Conservation (phyloP, 257 asterid genomes). For the Solanum paucissectum region DNA sequence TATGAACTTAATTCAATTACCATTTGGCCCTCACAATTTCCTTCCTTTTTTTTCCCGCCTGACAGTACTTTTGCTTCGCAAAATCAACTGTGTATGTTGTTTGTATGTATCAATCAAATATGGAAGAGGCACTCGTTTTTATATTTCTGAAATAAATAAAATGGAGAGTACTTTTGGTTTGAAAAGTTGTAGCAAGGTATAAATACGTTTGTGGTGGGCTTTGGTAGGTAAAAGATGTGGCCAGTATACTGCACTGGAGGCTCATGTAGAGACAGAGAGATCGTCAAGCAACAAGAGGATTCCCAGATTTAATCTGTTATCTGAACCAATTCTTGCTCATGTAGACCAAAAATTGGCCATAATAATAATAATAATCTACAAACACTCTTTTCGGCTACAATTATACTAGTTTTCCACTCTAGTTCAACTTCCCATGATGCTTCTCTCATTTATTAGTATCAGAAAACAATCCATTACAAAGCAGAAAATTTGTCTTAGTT, state of each 20-base stretch:
- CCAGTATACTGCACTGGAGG: constrained; percentile 65
- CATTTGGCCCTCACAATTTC: not conserved
- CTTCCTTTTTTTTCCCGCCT: not conserved
- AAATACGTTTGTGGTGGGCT: constrained; percentile 16
- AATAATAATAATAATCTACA: not conserved
- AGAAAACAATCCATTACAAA: not conserved
- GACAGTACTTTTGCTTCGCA: not conserved
- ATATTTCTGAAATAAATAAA: not conserved
- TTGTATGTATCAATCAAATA: not conserved
- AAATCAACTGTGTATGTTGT: not conserved
- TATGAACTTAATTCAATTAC: constrained; percentile 36
- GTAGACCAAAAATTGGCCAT: not conserved
- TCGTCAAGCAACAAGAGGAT: constrained; percentile 18
- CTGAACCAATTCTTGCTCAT: not conserved
- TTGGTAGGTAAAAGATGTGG: constrained; percentile 64
- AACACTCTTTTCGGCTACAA: not conserved
- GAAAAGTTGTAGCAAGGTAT: not conserved
- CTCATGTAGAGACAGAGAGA: constrained; percentile 35
- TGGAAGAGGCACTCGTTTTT: not conserved
- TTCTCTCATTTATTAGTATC: not conserved
- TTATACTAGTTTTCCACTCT: not conserved
- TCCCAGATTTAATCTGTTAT: not conserved
- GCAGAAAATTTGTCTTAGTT: not conserved
- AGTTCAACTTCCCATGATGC: not conserved
- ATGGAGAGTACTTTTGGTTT: not conserved